These are phyloP conservation scores for Calonectria crousiana DNA, from an alignment of 2,329 filamentous ascomycete species.

Conservation along the genomic window DNA sequence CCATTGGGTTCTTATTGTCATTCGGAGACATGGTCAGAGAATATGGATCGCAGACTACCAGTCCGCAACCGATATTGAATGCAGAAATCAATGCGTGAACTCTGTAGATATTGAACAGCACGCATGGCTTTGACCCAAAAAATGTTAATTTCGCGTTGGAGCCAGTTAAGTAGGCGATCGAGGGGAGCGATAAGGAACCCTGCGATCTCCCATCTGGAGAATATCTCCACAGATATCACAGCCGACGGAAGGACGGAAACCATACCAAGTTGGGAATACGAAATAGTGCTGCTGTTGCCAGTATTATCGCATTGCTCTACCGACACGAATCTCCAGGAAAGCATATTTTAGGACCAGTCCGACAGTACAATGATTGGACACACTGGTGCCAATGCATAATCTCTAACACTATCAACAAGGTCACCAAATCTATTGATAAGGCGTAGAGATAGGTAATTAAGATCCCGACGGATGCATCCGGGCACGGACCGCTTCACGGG, in stretches of 20 bases:
- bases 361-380: neutral
- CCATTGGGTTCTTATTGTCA: neutral
- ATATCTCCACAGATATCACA: neutral
- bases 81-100: neutral
- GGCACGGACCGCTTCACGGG: neutral
- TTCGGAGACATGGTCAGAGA: neutral
- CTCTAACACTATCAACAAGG: neutral
- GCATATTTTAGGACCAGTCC: neutral
- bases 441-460: neutral
- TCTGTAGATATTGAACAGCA: neutral
- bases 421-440: neutral
- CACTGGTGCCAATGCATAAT: neutral
- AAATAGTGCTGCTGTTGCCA: neutral
- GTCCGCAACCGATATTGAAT: neutral
- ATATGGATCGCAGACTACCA: neutral
- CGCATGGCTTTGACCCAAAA: neutral
- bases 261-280: neutral
- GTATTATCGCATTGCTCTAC: neutral
- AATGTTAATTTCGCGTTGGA: neutral
- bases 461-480: neutral
- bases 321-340: neutral
- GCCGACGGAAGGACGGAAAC: neutral
- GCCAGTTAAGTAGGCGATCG: neutral
- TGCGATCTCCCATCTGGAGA: neutral
- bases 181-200: neutral